Conservation (phyloP, 116 monocot genomes). For the Papilionanthe hybrid region DNA sequence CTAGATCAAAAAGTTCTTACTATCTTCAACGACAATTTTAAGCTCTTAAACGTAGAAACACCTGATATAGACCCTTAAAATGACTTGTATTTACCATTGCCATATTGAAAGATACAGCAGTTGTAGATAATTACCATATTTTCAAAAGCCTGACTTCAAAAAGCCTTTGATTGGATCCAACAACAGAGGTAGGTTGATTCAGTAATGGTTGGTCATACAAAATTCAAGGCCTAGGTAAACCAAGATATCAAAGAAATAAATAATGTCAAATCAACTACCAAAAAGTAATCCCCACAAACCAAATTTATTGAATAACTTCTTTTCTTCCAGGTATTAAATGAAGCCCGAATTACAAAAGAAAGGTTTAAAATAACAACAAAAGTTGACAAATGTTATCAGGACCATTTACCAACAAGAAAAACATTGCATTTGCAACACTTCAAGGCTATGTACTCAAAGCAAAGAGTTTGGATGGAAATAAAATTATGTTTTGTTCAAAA, state of each 20-base stretch:
- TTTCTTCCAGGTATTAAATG: not conserved
- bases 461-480: not conserved
- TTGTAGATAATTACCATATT: not conserved
- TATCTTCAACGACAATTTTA: not conserved
- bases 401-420: not conserved
- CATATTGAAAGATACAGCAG: not conserved
- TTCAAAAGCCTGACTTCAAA: not conserved
- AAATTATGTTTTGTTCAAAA: not conserved
- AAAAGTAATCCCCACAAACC: too few species aligned
- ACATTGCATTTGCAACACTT: too few species aligned
- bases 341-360: not conserved
- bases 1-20: not conserved
- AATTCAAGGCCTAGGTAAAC: not conserved
- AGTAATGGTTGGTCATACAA: not conserved
- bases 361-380: not conserved
- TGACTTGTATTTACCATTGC: not conserved
- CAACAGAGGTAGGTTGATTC: constrained; percentile 2
- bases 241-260: constrained; percentile 1
- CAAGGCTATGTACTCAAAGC: too few species aligned
- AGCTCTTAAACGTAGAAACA: not conserved
- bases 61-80: not conserved
- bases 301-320: too few species aligned
- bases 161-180: not conserved
- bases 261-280: too few species aligned
- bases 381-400: not conserved